Evolutionary conservation across 306 rosid genomes (phyloP).

Genomic region (Gillenia trifoliata): DNA sequence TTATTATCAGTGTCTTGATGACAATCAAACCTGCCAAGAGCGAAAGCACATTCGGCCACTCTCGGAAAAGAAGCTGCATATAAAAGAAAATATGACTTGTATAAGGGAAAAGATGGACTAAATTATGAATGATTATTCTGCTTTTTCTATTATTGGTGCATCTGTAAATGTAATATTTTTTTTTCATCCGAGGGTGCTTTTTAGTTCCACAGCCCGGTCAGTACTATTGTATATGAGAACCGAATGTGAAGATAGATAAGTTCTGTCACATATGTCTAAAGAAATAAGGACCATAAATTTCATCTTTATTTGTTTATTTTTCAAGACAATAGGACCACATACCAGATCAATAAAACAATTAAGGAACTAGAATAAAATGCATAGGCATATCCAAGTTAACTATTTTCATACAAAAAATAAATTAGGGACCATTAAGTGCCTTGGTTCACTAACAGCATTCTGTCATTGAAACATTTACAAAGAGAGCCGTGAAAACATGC

Average conservation of each 20-base stretch:
- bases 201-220: too few species aligned
- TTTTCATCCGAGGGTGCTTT: too few species aligned
- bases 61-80: conserved; percentile 85
- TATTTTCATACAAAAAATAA: not conserved
- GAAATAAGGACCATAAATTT: not conserved
- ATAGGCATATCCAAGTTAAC: not conserved
- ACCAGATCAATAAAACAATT: not conserved
- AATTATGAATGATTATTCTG: not conserved
- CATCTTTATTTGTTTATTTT: not conserved
- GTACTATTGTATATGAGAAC: not conserved
- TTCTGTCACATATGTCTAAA: conserved; percentile 4
- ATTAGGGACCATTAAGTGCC: not conserved
- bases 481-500: not conserved
- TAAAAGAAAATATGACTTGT: conserved; percentile 4
- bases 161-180: not conserved
- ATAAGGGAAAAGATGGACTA: not conserved
- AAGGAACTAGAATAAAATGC: not conserved
- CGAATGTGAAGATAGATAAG: not conserved
- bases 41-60: conserved; percentile 97
- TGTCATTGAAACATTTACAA: not conserved
- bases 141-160: not conserved
- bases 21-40: conserved; percentile 88
- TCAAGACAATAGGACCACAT: not conserved
- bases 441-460: not conserved
- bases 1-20: conserved; percentile 90